phyloP scores from a whole-genome alignment of 805 yeast species.

The Vanderwaltozyma tropicalis region DNA sequence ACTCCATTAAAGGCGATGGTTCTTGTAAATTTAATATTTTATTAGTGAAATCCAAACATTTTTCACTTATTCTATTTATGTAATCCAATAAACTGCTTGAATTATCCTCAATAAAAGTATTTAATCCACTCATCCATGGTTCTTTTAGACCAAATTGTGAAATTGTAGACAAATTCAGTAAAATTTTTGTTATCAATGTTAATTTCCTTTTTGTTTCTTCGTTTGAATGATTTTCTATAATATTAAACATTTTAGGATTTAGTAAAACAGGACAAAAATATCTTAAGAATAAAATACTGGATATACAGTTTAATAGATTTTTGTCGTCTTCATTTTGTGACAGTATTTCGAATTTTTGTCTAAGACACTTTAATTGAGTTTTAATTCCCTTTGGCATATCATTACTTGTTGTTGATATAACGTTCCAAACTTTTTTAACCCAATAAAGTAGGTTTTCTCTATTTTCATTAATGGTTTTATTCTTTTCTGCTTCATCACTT shows the following conservation, averaged over 20 bases:
- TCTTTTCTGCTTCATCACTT: constrained; percentile 27
- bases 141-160: constrained; percentile 72
- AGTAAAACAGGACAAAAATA: constrained; percentile 85
- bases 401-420: constrained; percentile 54
- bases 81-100: constrained; percentile 53
- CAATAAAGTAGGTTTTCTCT: constrained; percentile 39
- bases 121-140: constrained; percentile 64
- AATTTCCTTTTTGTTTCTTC: constrained; percentile 67
- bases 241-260: constrained; percentile 76
- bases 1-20: constrained; percentile 26
- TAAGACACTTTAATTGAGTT: too few relatives aligned
- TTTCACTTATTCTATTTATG: constrained; percentile 59
- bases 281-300: constrained; percentile 76
- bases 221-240: constrained; percentile 60
- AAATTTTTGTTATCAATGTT: constrained; percentile 68
- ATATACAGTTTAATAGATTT: constrained; percentile 65
- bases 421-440: constrained; percentile 53
- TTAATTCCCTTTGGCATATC: constrained; percentile 66
- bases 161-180: constrained; percentile 72
- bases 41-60: constrained; percentile 51
- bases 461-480: constrained; percentile 35
- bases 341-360: too few relatives aligned
- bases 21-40: constrained; percentile 47
- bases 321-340: too few relatives aligned
- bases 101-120: constrained; percentile 51